phyloP scores from a whole-genome alignment of 345 rosid genomes.

The Euclidium syriacum region DNA sequence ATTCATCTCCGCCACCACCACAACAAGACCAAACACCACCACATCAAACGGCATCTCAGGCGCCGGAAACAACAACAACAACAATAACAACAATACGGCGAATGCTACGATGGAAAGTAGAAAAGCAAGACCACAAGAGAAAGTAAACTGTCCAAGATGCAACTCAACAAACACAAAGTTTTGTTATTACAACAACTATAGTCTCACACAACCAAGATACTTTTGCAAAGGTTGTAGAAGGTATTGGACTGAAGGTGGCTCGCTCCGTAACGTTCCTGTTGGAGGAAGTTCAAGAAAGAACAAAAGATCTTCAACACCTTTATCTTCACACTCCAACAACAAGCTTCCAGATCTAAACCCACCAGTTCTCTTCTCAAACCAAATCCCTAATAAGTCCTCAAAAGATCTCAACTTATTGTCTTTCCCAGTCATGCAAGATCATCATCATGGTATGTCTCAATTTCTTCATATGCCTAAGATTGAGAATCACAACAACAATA shows the following conservation, averaged over 20 bases:
- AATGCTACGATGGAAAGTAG: constrained; percentile 20
- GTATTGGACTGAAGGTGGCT: constrained; percentile 96
- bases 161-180: constrained; percentile 82
- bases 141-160: constrained; percentile 84
- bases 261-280: constrained; percentile 75
- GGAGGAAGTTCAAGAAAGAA: constrained; percentile 84
- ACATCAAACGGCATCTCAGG: constrained; percentile 13
- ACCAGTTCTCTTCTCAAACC: constrained; percentile 29
- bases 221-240: constrained; percentile 82
- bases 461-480: constrained; percentile 31
- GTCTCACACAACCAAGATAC: constrained; percentile 84
- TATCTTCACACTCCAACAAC: constrained; percentile 17
- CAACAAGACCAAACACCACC: constrained; percentile 24
- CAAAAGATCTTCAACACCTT: constrained; percentile 38
- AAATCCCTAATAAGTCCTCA: constrained; percentile 21
- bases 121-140: constrained; percentile 38
- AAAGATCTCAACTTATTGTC: constrained; percentile 33
- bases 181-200: constrained; percentile 85
- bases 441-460: constrained; percentile 32
- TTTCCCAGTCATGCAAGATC: constrained; percentile 34
- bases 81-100: too few relatives aligned
- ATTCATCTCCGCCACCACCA: constrained; percentile 24
- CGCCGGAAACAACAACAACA: neutral
- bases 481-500: constrained; percentile 24
- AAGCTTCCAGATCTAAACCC: constrained; percentile 37